Evolutionary conservation across 1,284 basidiomycete genomes (phyloP).

Genomic region (Ganoderma lucidum): DNA sequence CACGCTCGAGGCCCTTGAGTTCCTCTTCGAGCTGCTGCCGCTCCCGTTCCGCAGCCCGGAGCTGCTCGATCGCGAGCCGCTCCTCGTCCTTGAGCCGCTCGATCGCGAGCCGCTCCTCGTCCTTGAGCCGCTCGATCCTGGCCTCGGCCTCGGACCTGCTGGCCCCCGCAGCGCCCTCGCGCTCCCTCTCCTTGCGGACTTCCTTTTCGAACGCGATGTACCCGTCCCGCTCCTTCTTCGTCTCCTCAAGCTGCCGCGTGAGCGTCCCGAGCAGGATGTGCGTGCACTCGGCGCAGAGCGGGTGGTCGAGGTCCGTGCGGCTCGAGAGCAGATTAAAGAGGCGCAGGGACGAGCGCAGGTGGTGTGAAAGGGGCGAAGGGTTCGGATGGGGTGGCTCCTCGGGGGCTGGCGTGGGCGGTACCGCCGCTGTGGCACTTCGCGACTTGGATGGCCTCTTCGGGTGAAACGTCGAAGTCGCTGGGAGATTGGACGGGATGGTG

Average conservation of each 20-base stretch:
- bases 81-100: slow-evolving; percentile 83
- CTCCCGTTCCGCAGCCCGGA: slow-evolving; percentile 79
- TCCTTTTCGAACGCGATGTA: slow-evolving; percentile 94
- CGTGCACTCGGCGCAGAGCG: slow-evolving; percentile 95
- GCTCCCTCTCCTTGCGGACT: slow-evolving; percentile 75
- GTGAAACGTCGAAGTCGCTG: slow-evolving; percentile 47
- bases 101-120: slow-evolving; percentile 77
- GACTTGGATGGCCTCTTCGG: slow-evolving; percentile 50
- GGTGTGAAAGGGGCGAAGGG: slow-evolving; percentile 81
- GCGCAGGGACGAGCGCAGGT: slow-evolving; percentile 74
- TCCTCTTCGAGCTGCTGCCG: slow-evolving; percentile 80
- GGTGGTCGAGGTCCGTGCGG: slow-evolving; percentile 90
- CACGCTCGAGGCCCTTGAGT: slow-evolving; percentile 71
- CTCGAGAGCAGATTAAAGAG: slow-evolving; percentile 84
- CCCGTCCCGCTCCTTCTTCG: slow-evolving; percentile 90
- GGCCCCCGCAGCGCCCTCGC: slow-evolving; percentile 65
- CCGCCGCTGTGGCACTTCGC: slow-evolving; percentile 35
- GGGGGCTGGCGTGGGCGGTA: slow-evolving; percentile 31
- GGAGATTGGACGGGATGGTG: slow-evolving; percentile 62
- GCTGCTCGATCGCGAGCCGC: slow-evolving; percentile 70
- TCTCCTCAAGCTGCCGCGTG: slow-evolving; percentile 87
- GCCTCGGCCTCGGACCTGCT: slow-evolving; percentile 67
- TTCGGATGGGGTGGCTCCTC: slow-evolving; percentile 58
- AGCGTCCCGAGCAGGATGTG: slow-evolving; percentile 82
- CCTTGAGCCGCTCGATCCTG: slow-evolving; percentile 76